Evolutionary conservation across 495 filamentous ascomycete species (phyloP).

Genomic region (Rostrohypoxylon terebratum): DNA sequence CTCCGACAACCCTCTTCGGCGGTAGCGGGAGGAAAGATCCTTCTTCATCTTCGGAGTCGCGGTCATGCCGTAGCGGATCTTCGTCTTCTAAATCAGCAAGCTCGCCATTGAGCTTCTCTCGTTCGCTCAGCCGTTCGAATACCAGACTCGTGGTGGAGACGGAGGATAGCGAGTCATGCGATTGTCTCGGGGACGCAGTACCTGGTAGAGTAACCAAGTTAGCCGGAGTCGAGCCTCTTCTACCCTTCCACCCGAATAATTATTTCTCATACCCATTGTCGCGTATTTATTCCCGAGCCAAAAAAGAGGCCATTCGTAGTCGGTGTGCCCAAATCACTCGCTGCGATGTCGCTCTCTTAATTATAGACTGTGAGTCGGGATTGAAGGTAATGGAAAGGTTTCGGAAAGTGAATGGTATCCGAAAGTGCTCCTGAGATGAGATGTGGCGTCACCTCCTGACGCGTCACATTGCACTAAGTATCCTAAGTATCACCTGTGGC

Average conservation of each 20-base stretch:
- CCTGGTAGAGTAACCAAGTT: slow-evolving; percentile 24
- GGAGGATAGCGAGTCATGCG: slow-evolving; percentile 71
- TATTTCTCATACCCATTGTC: slow-evolving; percentile 38
- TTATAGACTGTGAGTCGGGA: neutral
- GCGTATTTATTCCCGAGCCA: slow-evolving; percentile 13
- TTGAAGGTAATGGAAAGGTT: neutral
- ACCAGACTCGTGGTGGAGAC: slow-evolving; percentile 82
- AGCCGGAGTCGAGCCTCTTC: neutral
- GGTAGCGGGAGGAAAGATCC: slow-evolving; percentile 57
- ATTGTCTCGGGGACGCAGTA: slow-evolving; percentile 54
- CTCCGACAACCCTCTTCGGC: slow-evolving; percentile 48
- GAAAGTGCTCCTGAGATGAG: slow-evolving; percentile 1
- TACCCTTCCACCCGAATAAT: neutral
- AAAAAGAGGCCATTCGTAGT: slow-evolving; percentile 34
- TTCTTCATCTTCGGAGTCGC: slow-evolving; percentile 56
- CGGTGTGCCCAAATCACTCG: neutral
- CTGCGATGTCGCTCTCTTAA: neutral
- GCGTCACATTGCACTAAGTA: neutral
- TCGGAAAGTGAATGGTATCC: neutral
- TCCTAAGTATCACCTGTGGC: neutral
- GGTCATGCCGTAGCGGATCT: slow-evolving; percentile 58
- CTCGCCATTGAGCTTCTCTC: slow-evolving; percentile 54
- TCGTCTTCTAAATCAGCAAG: slow-evolving; percentile 55
- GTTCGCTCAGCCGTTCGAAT: slow-evolving; percentile 75
- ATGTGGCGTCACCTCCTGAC: slow-evolving; percentile 12